phyloP scores from a whole-genome alignment of 495 filamentous ascomycete genomes.

The Polyplosphaeria fusca region DNA sequence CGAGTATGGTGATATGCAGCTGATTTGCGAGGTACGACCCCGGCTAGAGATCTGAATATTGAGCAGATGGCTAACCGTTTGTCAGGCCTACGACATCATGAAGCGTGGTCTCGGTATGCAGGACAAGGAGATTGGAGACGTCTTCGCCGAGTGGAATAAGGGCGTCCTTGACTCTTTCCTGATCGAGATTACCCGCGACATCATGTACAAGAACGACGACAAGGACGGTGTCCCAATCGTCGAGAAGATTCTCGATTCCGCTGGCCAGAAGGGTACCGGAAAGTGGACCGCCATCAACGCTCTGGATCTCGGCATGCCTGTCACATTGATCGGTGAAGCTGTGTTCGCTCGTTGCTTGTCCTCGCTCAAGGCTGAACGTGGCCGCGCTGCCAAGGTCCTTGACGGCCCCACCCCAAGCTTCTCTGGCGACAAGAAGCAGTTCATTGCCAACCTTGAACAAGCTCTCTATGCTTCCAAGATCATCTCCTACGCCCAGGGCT shows the following conservation, averaged over 20 bases:
- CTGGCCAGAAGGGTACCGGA: conserved; percentile 98
- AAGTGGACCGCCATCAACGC: conserved; percentile 99
- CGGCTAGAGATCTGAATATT: neutral
- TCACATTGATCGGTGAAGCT: conserved; percentile 95
- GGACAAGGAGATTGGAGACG: conserved; percentile 90
- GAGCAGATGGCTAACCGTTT: neutral
- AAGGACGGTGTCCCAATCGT: conserved; percentile 78
- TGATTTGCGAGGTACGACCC: conserved; percentile 89
- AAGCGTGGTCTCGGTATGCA: conserved; percentile 87
- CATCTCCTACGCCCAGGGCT: conserved; percentile 98
- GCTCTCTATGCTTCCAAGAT: conserved; percentile 99
- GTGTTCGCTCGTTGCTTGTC: conserved; percentile 94
- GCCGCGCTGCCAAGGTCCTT: conserved; percentile 74
- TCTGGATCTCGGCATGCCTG: conserved; percentile 96
- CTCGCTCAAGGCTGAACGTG: conserved; percentile 90
- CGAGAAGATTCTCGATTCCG: conserved; percentile 98
- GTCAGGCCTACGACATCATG: conserved; percentile 98
- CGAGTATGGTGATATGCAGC: conserved; percentile 99
- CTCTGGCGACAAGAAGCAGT: conserved; percentile 82
- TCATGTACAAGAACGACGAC: conserved; percentile 94
- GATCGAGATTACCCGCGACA: conserved; percentile 97
- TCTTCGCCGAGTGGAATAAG: conserved; percentile 94
- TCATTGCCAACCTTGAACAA: conserved; percentile 96
- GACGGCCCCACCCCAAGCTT: conserved; percentile 74
- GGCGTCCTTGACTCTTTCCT: conserved; percentile 99